These are phyloP conservation scores for Datura wrightii DNA, from an alignment of 257 asterid species.

Conservation along the genomic window DNA sequence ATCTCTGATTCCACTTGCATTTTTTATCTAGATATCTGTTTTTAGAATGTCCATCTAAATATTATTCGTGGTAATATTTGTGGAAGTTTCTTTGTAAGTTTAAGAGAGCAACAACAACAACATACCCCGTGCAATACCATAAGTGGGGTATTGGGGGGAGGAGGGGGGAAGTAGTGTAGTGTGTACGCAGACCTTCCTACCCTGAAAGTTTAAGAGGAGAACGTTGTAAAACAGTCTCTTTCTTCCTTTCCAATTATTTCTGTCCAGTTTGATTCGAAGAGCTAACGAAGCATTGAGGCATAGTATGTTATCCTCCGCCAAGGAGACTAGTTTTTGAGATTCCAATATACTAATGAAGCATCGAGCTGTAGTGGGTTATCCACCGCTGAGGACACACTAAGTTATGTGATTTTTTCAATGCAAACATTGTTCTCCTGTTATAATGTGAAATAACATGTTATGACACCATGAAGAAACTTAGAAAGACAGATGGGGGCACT, in stretches of 20 bases:
- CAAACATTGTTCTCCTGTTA: not conserved
- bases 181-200: too few species aligned
- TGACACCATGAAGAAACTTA: not conserved
- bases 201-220: not conserved
- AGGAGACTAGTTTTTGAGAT: not conserved
- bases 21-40: not conserved
- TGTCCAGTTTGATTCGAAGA: not conserved
- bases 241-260: not conserved
- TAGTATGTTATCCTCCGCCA: not conserved
- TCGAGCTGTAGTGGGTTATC: not conserved
- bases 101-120: not conserved
- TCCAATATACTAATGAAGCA: not conserved
- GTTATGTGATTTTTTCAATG: not conserved
- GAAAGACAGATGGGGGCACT: not conserved
- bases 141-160: too few species aligned
- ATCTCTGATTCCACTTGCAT: conserved; percentile 8
- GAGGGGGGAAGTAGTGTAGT: too few species aligned
- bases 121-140: too few species aligned
- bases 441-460: not conserved
- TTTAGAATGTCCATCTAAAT: not conserved
- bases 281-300: not conserved
- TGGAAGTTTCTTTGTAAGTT: not conserved
- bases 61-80: not conserved
- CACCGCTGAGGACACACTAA: conserved; percentile 6
- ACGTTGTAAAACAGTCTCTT: not conserved